Evolutionary conservation across 192 early-diverging fungal species (phyloP).

Genomic region (Gaertneriomyces semiglobifer): DNA sequence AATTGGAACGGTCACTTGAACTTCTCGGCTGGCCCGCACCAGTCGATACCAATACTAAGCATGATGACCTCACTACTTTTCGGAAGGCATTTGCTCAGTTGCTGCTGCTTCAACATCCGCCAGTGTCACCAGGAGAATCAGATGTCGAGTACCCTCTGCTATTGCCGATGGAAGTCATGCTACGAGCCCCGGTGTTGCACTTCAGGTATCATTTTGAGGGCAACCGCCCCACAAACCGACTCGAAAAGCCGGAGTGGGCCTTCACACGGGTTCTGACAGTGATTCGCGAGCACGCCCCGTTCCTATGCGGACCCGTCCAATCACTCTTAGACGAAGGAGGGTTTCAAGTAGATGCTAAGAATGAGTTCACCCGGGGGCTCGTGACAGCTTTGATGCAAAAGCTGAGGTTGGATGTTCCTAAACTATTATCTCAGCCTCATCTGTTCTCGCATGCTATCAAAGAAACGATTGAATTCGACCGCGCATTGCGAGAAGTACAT

Average conservation of each 20-base stretch:
- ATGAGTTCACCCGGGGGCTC: conserved; percentile 27
- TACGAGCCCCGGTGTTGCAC: conserved; percentile 25
- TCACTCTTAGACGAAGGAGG: conserved; percentile 17
- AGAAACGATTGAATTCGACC: conserved; percentile 27
- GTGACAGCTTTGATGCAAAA: conserved; percentile 23
- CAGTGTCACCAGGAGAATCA: background rate
- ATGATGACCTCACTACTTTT: conserved; percentile 1
- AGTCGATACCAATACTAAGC: background rate
- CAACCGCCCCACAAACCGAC: conserved; percentile 27
- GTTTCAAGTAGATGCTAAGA: conserved; percentile 17
- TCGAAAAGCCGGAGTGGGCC: conserved; percentile 37
- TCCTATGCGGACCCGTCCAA: conserved; percentile 31
- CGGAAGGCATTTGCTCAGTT: conserved; percentile 23
- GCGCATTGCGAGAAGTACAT: conserved; percentile 30
- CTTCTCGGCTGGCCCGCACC: conserved; percentile 28
- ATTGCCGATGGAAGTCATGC: conserved; percentile 27
- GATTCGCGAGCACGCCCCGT: conserved; percentile 22
- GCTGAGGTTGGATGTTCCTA: conserved; percentile 28
- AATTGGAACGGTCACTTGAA: conserved; percentile 22
- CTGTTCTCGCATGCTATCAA: conserved; percentile 32
- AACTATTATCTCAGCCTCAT: conserved; percentile 14
- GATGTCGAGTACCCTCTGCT: background rate
- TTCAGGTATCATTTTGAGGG: conserved; percentile 36
- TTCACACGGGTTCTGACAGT: conserved; percentile 25
- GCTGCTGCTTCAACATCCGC: conserved; percentile 21